Percentiles rank a stretch among this genome's conserved stretches.
These are phyloP conservation scores for Curvularia eragrostidis DNA, from an alignment of 2,329 filamentous ascomycete genomes.

Conservation along the genomic window DNA sequence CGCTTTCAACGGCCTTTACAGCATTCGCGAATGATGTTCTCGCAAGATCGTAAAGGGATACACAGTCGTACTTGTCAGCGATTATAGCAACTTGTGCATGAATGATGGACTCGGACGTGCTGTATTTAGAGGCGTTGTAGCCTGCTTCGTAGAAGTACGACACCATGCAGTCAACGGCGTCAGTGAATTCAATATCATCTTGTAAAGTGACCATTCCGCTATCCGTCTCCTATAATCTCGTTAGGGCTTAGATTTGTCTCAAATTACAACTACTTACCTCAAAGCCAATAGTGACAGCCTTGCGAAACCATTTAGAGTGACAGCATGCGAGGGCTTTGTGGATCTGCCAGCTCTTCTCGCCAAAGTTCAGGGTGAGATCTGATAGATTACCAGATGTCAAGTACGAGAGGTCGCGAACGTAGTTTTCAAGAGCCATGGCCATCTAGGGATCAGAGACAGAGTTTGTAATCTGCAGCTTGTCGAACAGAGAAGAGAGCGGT, in stretches of 20 bases:
- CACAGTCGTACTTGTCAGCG: conserved; percentile 33
- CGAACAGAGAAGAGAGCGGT: conserved; percentile 2
- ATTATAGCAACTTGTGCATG: conserved; percentile 30
- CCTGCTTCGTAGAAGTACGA: conserved; percentile 30
- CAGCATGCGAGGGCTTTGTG: conserved; percentile 29
- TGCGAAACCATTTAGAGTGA: conserved; percentile 33
- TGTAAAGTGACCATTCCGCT: conserved; percentile 26
- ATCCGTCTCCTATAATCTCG: conserved; percentile 18
- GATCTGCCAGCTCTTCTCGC: conserved; percentile 29
- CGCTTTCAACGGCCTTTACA: conserved; percentile 14
- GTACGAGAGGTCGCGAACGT: background rate
- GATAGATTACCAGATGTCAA: conserved; percentile 19
- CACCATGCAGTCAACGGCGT: conserved; percentile 35
- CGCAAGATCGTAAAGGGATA: conserved; percentile 28
- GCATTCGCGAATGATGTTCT: conserved; percentile 21
- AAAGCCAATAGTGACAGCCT: conserved; percentile 24
- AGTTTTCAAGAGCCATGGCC: background rate
- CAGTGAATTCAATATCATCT: conserved; percentile 23
- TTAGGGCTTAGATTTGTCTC: conserved; percentile 1
- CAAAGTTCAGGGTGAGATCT: conserved; percentile 26
- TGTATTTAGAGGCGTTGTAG: conserved; percentile 22
- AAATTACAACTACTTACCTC: conserved; percentile 22
- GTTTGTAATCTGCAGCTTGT: conserved; percentile 13
- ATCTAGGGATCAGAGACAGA: background rate
- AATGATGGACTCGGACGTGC: conserved; percentile 21